phyloP scores from a whole-genome alignment of 1,139 yeast genomes.

The Suhomyces maxii region DNA sequence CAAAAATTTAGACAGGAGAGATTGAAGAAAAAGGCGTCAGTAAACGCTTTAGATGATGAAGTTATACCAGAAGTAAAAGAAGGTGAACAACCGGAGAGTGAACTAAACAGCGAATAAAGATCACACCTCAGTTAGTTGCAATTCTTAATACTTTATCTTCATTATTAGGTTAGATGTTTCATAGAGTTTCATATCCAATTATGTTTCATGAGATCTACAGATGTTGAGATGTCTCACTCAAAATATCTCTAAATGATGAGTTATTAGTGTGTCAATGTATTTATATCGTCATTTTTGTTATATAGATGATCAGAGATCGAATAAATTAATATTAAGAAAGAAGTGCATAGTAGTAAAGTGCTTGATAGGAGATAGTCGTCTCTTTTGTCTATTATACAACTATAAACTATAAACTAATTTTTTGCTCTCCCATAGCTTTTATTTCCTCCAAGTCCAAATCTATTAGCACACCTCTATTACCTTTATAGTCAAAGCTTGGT shows the following conservation, averaged over 20 bases:
- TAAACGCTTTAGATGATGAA: slow-evolving; percentile 9
- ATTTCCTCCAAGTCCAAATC: slow-evolving; percentile 43
- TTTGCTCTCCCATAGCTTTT: not conserved
- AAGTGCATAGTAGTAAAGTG: too few species aligned
- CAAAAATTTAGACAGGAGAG: slow-evolving; percentile 42
- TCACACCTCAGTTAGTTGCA: too few species aligned
- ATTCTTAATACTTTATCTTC: too few species aligned
- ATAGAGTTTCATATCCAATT: too few species aligned
- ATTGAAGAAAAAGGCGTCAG: slow-evolving; percentile 19
- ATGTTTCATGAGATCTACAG: too few species aligned
- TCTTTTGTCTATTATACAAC: too few species aligned
- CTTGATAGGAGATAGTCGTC: too few species aligned
- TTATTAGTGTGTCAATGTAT: not conserved
- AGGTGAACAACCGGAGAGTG: not conserved
- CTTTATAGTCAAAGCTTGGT: slow-evolving; percentile 36
- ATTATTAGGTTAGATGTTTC: too few species aligned
- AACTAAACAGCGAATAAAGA: not conserved
- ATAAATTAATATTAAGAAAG: too few species aligned
- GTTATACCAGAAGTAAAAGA: slow-evolving; percentile 5
- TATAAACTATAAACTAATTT: not conserved
- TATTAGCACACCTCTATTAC: slow-evolving; percentile 27
- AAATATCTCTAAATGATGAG: not conserved
- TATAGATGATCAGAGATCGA: not conserved
- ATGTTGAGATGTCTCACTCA: too few species aligned
- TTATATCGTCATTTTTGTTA: not conserved